These are phyloP conservation scores for Neospermospora avenae DNA, from an alignment of 2,329 filamentous ascomycete species.

Conservation along the genomic window DNA sequence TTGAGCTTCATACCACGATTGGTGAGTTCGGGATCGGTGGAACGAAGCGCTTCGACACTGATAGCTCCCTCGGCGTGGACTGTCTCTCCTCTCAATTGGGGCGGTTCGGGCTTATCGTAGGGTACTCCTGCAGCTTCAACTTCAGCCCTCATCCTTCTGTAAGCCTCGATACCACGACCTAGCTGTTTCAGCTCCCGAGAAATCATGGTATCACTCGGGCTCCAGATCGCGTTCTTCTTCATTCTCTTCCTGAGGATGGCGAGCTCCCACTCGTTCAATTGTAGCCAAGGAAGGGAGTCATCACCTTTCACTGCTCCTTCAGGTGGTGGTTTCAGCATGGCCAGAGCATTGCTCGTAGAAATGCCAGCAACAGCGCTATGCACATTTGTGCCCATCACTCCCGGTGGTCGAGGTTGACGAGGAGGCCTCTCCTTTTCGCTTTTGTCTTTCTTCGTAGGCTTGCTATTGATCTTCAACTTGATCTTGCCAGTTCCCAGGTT, in stretches of 20 bases:
- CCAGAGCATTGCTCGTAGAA: slow-evolving; percentile 37
- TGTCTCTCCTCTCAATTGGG: slow-evolving; percentile 34
- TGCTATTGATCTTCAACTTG: slow-evolving; percentile 32
- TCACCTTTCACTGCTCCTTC: slow-evolving; percentile 57
- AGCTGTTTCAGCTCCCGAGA: slow-evolving; percentile 70
- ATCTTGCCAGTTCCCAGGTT: slow-evolving; percentile 23
- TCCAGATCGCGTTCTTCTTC: slow-evolving; percentile 90
- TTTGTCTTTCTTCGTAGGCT: slow-evolving; percentile 21
- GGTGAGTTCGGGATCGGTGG: slow-evolving; percentile 61
- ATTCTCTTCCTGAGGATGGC: slow-evolving; percentile 74
- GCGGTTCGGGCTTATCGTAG: slow-evolving; percentile 46
- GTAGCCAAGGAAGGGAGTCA: slow-evolving; percentile 61
- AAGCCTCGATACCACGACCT: slow-evolving; percentile 63
- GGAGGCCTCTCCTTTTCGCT: slow-evolving; percentile 31
- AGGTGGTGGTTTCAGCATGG: slow-evolving; percentile 52
- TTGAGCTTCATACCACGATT: slow-evolving; percentile 77
- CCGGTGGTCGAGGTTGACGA: slow-evolving; percentile 31
- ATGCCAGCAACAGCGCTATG: slow-evolving; percentile 37
- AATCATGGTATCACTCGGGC: slow-evolving; percentile 82
- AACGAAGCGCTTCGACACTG: slow-evolving; percentile 47
- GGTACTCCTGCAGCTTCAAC: slow-evolving; percentile 63
- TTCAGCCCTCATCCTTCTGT: slow-evolving; percentile 57
- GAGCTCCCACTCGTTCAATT: slow-evolving; percentile 62
- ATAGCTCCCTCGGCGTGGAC: slow-evolving; percentile 59
- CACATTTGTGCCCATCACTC: slow-evolving; percentile 36